These are phyloP conservation scores for Elasticomyces elasticus DNA, from an alignment of 495 filamentous ascomycete species.

Conservation along the genomic window DNA sequence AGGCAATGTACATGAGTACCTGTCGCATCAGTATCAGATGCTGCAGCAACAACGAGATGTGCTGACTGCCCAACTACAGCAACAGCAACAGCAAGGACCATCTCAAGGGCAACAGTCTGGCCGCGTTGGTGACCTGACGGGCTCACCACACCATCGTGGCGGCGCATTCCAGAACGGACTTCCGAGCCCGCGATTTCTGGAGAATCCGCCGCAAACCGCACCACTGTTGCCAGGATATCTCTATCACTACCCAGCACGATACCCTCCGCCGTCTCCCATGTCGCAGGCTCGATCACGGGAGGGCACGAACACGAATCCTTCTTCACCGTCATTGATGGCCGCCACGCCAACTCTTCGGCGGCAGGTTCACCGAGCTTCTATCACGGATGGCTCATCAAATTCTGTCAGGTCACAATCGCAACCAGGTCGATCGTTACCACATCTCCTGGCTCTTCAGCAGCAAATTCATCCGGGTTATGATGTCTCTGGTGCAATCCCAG, in stretches of 20 bases:
- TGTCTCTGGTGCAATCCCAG: slow-evolving; percentile 16
- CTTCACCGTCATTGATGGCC: slow-evolving; percentile 49
- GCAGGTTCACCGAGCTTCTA: slow-evolving; percentile 47
- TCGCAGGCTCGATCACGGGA: slow-evolving; percentile 29
- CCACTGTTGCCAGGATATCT: slow-evolving; percentile 41
- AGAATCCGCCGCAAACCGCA: slow-evolving; percentile 41
- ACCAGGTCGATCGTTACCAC: slow-evolving; percentile 47
- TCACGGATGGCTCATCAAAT: slow-evolving; percentile 42
- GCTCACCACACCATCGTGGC: slow-evolving; percentile 27
- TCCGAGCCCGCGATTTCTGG: slow-evolving; percentile 35
- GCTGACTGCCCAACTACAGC: slow-evolving; percentile 40
- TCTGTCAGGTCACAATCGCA: slow-evolving; percentile 57
- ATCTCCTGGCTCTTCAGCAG: slow-evolving; percentile 33
- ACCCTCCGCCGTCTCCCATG: slow-evolving; percentile 39
- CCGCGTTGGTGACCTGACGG: slow-evolving; percentile 9
- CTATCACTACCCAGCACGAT: slow-evolving; percentile 42
- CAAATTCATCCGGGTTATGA: slow-evolving; percentile 24
- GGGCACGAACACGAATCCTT: slow-evolving; percentile 45
- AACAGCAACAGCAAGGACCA: slow-evolving; percentile 13
- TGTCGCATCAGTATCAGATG: slow-evolving; percentile 53
- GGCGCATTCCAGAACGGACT: slow-evolving; percentile 25
- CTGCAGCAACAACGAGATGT: slow-evolving; percentile 58
- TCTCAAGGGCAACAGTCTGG: background rate
- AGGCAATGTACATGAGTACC: slow-evolving; percentile 43
- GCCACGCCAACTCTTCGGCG: slow-evolving; percentile 48